phyloP scores from a whole-genome alignment of 257 asterid species.

The Hygrophila difformis region DNA sequence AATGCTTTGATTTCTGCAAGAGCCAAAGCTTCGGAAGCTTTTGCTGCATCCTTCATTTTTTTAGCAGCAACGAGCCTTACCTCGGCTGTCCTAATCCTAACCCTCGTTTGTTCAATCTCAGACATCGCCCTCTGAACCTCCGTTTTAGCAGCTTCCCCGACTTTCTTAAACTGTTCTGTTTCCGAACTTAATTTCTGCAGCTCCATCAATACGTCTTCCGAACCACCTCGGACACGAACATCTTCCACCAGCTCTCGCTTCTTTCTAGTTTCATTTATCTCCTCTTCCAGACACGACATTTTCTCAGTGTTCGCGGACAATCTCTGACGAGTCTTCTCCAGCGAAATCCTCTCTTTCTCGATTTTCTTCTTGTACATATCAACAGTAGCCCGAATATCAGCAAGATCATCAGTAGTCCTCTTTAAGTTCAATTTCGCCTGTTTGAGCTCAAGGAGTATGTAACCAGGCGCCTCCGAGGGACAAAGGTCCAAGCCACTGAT shows the following conservation, averaged over 20 bases:
- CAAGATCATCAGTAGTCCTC: conserved; percentile 65
- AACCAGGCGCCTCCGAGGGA: conserved; percentile 57
- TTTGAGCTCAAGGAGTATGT: conserved; percentile 61
- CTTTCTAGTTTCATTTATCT: conserved; percentile 13
- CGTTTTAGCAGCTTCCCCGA: conserved; percentile 58
- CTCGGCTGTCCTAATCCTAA: conserved; percentile 13
- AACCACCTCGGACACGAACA: conserved; percentile 17
- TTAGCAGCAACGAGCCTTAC: conserved; percentile 59
- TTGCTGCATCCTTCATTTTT: conserved; percentile 86
- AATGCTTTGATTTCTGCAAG: conserved; percentile 84
- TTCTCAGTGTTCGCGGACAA: conserved; percentile 46
- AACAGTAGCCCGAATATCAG: conserved; percentile 67
- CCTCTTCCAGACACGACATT: conserved; percentile 53
- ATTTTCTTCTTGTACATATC: conserved; percentile 61
- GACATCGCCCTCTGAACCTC: conserved; percentile 52
- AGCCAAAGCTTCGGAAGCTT: conserved; percentile 81
- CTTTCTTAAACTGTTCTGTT: conserved; percentile 58
- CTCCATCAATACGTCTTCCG: conserved; percentile 40
- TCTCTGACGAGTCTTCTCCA: conserved; percentile 75
- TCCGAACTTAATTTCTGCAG: conserved; percentile 68
- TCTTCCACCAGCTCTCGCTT: conserved; percentile 16
- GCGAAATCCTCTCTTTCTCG: conserved; percentile 69
- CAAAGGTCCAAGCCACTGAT: conserved; percentile 16
- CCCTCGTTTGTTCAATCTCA: conserved; percentile 49
- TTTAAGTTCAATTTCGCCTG: conserved; percentile 72